Base-by-base conservation (phyloP, 2,329 filamentous ascomycete species). In the Ophiostoma quercus region DNA sequence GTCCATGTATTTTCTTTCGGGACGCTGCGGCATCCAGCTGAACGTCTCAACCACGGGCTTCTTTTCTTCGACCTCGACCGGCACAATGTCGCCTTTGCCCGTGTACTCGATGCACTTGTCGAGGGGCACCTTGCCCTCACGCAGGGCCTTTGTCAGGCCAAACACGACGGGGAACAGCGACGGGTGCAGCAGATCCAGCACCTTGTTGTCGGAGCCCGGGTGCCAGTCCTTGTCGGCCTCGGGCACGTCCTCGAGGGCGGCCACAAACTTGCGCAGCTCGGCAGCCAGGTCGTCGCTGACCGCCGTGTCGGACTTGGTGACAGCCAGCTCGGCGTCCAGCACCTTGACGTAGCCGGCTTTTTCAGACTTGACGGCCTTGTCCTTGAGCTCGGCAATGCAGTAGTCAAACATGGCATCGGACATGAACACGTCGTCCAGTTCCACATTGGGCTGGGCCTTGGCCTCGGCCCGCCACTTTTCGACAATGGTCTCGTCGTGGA, bases 121-220 rank as follows among this genome's bases (percentile, higher is more conserved):
- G 0, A 76, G 71, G 1, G 75, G 75, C 7, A 79, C 78, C 0
- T 75, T 77, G 0, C 78, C 75, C 0, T 71, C 63, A 51, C 84
- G 74, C 4, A 83, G 78, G 6, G 70, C 74, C 12, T 34, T 68
- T 11, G 73, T 71, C 11, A 67, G 68, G 68, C 76, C 75, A 71
- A 84, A 85, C 1, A 85, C 77, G 0, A 89, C 76, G 0, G 86
- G 85, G 72, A 83, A 88, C 70, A 88, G 78, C 1, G 85, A 88
- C 6, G 87, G 85, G 73, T 89, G 83, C 19, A 89, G 81, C 3
- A 89, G 78, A 74, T 89, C 83, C 5, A 85, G 81, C 1, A 89
- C 85, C 73, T 80, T 82, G 1, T 81, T 76, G 67, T 85, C 76
- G 0, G 83, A 84, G 4, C 80, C 77, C 0, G 86, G 87, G 75